Conservation (phyloP, 1,139 yeast species). For the Yamadazyma songkhlaensis region DNA sequence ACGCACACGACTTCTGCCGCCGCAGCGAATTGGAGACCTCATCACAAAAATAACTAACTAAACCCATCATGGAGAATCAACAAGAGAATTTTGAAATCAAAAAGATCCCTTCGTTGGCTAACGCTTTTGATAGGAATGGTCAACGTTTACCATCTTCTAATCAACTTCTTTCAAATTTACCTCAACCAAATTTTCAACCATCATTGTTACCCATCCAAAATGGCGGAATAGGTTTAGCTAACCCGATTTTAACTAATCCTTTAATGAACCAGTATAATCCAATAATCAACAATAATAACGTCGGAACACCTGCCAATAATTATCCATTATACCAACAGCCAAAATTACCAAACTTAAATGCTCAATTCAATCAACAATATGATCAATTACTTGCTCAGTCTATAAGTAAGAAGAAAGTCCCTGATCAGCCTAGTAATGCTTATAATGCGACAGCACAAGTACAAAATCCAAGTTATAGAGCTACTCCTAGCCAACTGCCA, state of each 20-base stretch:
- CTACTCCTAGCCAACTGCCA: not conserved
- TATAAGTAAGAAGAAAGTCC: slow-evolving; percentile 1
- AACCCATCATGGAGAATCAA: not conserved
- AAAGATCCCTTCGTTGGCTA: slow-evolving; percentile 6
- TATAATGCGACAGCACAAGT: too few species aligned
- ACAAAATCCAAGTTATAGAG: not conserved
- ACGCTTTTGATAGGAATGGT: slow-evolving; percentile 4
- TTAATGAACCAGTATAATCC: too few species aligned
- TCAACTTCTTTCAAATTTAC: slow-evolving; percentile 1
- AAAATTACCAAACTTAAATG: not conserved
- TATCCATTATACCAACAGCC: not conserved
- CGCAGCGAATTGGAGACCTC: slow-evolving; percentile 1
- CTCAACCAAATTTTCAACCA: slow-evolving; percentile 1
- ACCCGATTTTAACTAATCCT: slow-evolving; percentile 1
- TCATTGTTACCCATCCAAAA: not conserved
- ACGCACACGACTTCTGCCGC: slow-evolving; percentile 1
- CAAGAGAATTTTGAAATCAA: slow-evolving; percentile 3
- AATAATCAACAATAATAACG: slow-evolving; percentile 1
- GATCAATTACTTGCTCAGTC: slow-evolving; percentile 8
- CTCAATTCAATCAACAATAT: slow-evolving; percentile 6
- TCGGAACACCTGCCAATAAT: slow-evolving; percentile 1
- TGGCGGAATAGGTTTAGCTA: not conserved
- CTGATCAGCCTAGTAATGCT: not conserved
- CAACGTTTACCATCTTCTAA: slow-evolving; percentile 4
- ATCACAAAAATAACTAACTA: slow-evolving; percentile 1